Conservation (phyloP, 768 basidiomycete genomes). For the Suillus weaverae region DNA sequence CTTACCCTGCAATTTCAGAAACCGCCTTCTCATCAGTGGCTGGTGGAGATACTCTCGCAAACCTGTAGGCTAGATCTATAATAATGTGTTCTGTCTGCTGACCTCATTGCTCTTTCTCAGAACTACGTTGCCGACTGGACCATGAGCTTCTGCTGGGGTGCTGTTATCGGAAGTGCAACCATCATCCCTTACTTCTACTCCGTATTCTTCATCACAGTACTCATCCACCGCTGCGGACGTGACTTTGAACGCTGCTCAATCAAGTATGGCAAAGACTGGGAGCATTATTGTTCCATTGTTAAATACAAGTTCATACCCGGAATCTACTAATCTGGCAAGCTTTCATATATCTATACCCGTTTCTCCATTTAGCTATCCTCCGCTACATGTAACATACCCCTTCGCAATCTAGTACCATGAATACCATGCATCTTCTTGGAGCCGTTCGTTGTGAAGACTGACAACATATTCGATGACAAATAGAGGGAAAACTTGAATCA, state of each 20-base stretch:
- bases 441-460: background rate
- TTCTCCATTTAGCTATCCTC: background rate
- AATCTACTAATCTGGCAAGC: slow-evolving; percentile 56
- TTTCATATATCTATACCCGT: slow-evolving; percentile 11
- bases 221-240: slow-evolving; percentile 86
- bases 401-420: background rate
- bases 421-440: background rate
- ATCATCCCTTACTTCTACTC: slow-evolving; percentile 97
- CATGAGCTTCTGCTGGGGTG: slow-evolving; percentile 85
- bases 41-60: slow-evolving; percentile 96
- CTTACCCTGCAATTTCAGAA: slow-evolving; percentile 43
- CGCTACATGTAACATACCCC: background rate
- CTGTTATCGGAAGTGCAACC: slow-evolving; percentile 68
- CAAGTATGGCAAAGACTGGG: slow-evolving; percentile 97
- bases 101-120: slow-evolving; percentile 32
- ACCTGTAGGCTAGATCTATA: slow-evolving; percentile 54
- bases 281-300: slow-evolving; percentile 82
- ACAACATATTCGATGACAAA: background rate
- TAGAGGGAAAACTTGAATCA: background rate
- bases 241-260: slow-evolving; percentile 93
- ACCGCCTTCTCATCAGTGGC: slow-evolving; percentile 87
- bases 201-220: slow-evolving; percentile 91
- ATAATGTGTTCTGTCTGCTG: background rate
- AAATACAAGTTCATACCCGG: slow-evolving; percentile 90
- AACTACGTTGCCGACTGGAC: slow-evolving; percentile 95